phyloP scores from a whole-genome alignment of 2,329 filamentous ascomycete genomes.

The Cryphonectria carpinicola region DNA sequence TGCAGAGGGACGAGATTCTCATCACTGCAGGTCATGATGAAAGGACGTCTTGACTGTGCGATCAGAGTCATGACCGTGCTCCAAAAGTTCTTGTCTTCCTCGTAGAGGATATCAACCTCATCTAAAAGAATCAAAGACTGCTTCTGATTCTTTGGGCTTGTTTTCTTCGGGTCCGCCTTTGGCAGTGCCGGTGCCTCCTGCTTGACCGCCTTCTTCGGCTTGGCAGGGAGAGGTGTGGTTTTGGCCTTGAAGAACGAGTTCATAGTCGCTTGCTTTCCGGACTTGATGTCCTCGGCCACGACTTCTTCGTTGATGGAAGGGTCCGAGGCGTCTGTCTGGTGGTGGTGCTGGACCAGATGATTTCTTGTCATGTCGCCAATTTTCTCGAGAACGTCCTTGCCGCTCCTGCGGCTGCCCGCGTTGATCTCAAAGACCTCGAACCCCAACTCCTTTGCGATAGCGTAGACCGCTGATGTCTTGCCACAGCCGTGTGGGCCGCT shows the following conservation, averaged over 20 bases:
- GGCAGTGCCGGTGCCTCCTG: conserved; percentile 34
- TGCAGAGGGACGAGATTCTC: conserved; percentile 79
- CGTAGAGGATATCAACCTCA: conserved; percentile 91
- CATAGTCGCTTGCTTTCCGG: conserved; percentile 78
- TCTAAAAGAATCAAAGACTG: conserved; percentile 94
- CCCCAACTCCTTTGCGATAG: conserved; percentile 85
- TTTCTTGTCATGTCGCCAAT: conserved; percentile 98
- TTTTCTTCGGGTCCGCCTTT: conserved; percentile 36
- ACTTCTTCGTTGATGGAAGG: conserved; percentile 47
- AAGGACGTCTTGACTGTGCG: conserved; percentile 82
- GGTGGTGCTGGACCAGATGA: conserved; percentile 72
- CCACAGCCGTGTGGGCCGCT: conserved; percentile 90
- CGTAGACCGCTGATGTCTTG: conserved; percentile 91
- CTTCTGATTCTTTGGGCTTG: conserved; percentile 65
- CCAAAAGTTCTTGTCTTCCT: conserved; percentile 97
- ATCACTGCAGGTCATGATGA: conserved; percentile 94
- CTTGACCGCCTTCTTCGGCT: conserved; percentile 38
- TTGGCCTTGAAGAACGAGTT: conserved; percentile 76
- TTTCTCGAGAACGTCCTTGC: conserved; percentile 86
- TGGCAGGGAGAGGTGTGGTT: conserved; percentile 35
- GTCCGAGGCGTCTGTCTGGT: conserved; percentile 40
- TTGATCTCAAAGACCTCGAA: conserved; percentile 98
- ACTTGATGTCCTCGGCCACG: conserved; percentile 62
- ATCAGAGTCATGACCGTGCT: conserved; percentile 77
- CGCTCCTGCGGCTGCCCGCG: conserved; percentile 77